Evolutionary conservation across 768 basidiomycete genomes (phyloP).

Genomic region (Trametes meyenii): DNA sequence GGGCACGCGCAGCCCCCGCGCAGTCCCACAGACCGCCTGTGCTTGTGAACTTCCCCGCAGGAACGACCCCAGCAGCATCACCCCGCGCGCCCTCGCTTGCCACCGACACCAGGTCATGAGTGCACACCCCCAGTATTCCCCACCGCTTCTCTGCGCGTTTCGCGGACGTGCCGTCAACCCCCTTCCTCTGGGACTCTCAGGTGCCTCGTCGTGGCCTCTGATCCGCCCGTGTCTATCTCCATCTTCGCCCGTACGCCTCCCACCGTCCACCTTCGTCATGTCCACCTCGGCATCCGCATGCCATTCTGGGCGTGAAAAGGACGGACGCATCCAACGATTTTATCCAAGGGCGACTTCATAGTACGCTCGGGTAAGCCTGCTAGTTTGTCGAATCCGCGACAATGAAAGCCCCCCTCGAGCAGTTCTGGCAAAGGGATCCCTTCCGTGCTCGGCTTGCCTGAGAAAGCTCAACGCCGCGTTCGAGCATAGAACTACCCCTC

Average conservation of each 20-base stretch:
- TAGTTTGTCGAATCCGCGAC: too few species aligned
- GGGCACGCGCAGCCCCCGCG: constrained; percentile 5
- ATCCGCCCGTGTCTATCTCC: constrained; percentile 9
- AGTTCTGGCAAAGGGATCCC: too few species aligned
- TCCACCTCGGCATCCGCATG: background rate
- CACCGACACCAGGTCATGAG: constrained; percentile 11
- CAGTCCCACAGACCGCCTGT: background rate
- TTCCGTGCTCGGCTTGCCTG: too few species aligned
- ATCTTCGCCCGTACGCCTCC: background rate
- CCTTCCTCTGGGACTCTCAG: too few species aligned
- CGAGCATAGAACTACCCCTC: too few species aligned
- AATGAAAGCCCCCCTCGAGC: too few species aligned
- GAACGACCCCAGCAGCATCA: constrained; percentile 1
- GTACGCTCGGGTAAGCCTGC: too few species aligned
- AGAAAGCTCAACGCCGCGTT: too few species aligned
- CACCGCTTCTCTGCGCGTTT: background rate
- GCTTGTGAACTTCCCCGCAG: constrained; percentile 9
- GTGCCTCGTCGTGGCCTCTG: background rate
- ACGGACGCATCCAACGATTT: too few species aligned
- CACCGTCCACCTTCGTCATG: background rate
- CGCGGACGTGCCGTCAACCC: too few species aligned
- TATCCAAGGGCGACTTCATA: too few species aligned
- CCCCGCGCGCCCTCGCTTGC: constrained; percentile 13
- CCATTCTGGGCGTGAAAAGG: too few species aligned
- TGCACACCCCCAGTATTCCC: constrained; percentile 6